Evolutionary conservation across 2,329 filamentous ascomycete genomes (phyloP), one percentile per base, ranked within the genome.

Genomic region (Fusarium sp.): DNA sequence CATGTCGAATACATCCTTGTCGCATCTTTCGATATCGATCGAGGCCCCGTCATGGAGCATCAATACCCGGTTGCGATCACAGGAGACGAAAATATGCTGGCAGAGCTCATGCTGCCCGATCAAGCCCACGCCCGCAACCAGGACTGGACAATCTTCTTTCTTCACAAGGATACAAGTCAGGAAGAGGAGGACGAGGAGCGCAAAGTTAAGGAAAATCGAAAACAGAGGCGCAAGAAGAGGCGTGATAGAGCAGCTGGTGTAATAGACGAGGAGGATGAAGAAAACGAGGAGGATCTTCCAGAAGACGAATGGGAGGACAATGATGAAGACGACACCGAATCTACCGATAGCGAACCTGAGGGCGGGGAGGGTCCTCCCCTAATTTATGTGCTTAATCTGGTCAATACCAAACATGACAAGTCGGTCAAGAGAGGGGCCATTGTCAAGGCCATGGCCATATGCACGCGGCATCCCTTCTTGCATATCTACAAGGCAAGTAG

Each of bases 1-100:
- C 96, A 99, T 91, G 96, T 99, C 83, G 96, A 99, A 81, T 99
- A 98, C 80, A 98, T 99, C 59, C 87, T 99, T 59, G 96, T 99
- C 61, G 96, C 96, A 8, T 97, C 95, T 6, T 99, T 99, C 83
- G 95, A 98, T 82, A 97, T 98, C 78, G 95, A 98, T 81, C 91
- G 94, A 59, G 96, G 96, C 7, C 95, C 95, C 51, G 91, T 98
- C 77, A 98, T 99, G 96, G 96, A 99, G 81, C 95, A 99, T 81
- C 96, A 99, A 80, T 99, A 95, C 80, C 96, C 96, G 0, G 92
- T 94, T 45, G 91, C 95, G 56, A 98, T 99, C 71, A 98, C 95
- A 56, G 95, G 96, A 36, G 95, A 99, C 80, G 96, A 99, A 84
- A 93, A 97, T 78, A 98, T 98, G 95, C 84, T 99, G 79, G 96